Evolutionary conservation across 306 rosid genomes (phyloP).

Genomic region (Malus asiatica): DNA sequence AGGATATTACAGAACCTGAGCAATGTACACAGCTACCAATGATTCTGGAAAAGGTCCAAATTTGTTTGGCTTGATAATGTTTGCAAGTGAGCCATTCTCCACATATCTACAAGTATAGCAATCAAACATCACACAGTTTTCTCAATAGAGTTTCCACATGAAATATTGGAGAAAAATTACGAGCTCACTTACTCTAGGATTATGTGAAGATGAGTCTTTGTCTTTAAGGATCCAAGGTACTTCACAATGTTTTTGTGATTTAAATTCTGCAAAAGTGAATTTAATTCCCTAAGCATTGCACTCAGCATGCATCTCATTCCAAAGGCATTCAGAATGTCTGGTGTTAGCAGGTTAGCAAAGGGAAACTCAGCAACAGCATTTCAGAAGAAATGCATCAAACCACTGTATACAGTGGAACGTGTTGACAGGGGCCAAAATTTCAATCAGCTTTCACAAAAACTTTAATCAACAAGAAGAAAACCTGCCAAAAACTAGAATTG

Average conservation of each 20-base stretch:
- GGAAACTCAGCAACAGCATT: slow-evolving; percentile 4
- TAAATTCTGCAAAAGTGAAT: slow-evolving; percentile 66
- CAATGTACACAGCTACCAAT: slow-evolving; percentile 87
- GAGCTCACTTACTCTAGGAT: slow-evolving; percentile 75
- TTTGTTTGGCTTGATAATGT: slow-evolving; percentile 96
- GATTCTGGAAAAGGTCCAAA: slow-evolving; percentile 99
- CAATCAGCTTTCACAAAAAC: neutral
- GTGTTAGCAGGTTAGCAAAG: neutral
- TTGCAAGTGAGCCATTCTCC: slow-evolving; percentile 97
- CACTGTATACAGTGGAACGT: neutral
- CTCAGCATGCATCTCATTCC: slow-evolving; percentile 5
- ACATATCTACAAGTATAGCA: slow-evolving; percentile 56
- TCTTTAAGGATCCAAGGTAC: slow-evolving; percentile 96
- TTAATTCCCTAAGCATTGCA: slow-evolving; percentile 8
- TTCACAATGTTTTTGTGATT: slow-evolving; percentile 98
- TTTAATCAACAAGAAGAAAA: neutral
- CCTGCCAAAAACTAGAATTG: neutral
- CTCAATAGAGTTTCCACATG: slow-evolving; percentile 1
- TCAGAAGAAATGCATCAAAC: neutral
- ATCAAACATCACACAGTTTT: slow-evolving; percentile 11
- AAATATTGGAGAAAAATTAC: slow-evolving; percentile 5
- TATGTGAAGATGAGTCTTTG: slow-evolving; percentile 93
- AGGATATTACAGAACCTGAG: slow-evolving; percentile 61
- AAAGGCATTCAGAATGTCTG: neutral
- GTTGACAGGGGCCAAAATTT: neutral